Evolutionary conservation across 2,329 filamentous ascomycete species (phyloP), one percentile per base, ranked within the genome.

Genomic region (Aspergillus nomiae): DNA sequence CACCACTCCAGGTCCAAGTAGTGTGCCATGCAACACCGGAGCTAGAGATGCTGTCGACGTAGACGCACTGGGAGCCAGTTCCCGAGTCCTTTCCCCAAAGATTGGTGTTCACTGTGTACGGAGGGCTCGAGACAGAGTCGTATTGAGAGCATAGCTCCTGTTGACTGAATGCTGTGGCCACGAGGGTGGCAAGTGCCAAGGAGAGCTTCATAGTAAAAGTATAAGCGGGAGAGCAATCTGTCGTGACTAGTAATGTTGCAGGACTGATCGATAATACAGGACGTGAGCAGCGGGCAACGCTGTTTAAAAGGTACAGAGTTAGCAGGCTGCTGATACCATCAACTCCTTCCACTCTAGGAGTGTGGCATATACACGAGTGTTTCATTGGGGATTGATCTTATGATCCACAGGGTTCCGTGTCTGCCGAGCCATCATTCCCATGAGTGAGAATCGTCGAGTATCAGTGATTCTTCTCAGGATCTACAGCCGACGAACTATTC

Each of bases 21-120:
- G 79, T 80, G n/a, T 75, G 74, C 79, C 79, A 81, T 24, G 73
- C 66, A 11, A 77, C 65, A 7, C 61, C 72, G 57, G 45, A 66
- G 36, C 67, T 67, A 19, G 67, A 71, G 46, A 77, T 68, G 10
- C 66, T 64, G 65, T 75, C 70, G 9, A 81, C 66, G 36, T 74
- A 76, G 26, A 77, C 78, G 71, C 78, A 80, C 65, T 81, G 79
- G 32, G 70, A 74, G 48, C 80, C 79, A 7, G 65, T 61, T 3
- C 73, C 76, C n/a, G 73, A 43, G 4, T 63, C 61, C 30, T 71
- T 46, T 9, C 81, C 80, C 82, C 82, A 84, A 56, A 82, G 77
- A 71, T 84, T 82, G 73, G 84, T 81, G 74, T 82, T 83, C 59
- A 84, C 69, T 38, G 74, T 81, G 70, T 81, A 83, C 14, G 67